These are phyloP conservation scores for Botryotinia calthae DNA, from an alignment of 2,329 filamentous ascomycete species.

Conservation along the genomic window DNA sequence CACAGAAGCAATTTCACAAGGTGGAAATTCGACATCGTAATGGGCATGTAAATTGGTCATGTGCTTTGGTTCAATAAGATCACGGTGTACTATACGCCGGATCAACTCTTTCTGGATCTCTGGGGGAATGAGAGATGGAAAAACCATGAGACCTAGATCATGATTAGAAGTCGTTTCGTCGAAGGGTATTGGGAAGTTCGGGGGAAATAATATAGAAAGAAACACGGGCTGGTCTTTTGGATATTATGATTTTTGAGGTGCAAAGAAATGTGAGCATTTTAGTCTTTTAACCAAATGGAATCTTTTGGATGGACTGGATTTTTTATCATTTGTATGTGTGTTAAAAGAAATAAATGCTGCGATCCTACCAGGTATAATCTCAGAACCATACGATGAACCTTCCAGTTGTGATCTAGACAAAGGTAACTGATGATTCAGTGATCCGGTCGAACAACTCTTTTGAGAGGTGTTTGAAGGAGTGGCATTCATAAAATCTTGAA, in stretches of 20 bases:
- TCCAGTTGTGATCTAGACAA: neutral
- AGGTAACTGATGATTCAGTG: neutral
- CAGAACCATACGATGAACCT: constrained; percentile 47
- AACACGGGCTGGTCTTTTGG: neutral
- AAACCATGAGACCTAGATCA: constrained; percentile 68
- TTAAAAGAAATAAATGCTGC: constrained; percentile 1
- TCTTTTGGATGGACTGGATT: neutral
- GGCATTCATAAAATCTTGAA: neutral
- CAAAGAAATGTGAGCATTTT: neutral
- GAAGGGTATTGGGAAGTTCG: neutral
- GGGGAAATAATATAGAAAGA: neutral
- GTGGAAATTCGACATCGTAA: constrained; percentile 66
- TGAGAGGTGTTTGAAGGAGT: neutral
- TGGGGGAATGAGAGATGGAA: constrained; percentile 71
- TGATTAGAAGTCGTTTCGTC: constrained; percentile 26
- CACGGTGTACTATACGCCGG: constrained; percentile 70
- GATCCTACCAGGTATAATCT: constrained; percentile 63
- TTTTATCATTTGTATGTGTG: neutral
- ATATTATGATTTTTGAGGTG: neutral
- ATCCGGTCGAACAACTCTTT: neutral
- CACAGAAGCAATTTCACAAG: neutral
- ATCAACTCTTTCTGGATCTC: constrained; percentile 68
- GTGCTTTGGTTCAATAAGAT: constrained; percentile 70
- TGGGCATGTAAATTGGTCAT: constrained; percentile 89
- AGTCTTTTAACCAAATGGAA: neutral